Conservation (phyloP, 805 yeast species). For the Priceomyces castillae region DNA sequence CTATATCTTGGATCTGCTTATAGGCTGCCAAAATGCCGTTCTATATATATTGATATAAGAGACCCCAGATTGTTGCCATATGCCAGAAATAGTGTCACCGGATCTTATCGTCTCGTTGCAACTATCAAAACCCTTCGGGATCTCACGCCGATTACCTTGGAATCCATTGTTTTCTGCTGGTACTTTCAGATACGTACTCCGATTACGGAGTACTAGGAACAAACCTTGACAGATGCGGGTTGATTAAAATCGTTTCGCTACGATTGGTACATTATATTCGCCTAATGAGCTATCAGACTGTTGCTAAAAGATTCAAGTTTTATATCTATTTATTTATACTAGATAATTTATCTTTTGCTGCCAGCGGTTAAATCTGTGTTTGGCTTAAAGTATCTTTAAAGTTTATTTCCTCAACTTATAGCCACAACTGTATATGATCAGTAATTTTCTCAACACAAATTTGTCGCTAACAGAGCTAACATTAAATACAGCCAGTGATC, state of each 20-base stretch:
- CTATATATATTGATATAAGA: too few species aligned
- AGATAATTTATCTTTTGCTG: neutral
- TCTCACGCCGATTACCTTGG: too few species aligned
- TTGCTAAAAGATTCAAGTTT: too few species aligned
- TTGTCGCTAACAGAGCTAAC: conserved; percentile 2
- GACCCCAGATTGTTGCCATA: too few species aligned
- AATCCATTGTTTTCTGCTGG: too few species aligned
- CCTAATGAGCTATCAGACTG: too few species aligned
- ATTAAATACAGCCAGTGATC: neutral
- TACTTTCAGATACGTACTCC: neutral
- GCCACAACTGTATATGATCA: neutral
- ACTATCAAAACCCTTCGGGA: too few species aligned
- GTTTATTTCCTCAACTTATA: neutral
- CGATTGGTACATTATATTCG: neutral
- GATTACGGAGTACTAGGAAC: neutral
- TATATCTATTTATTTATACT: too few species aligned
- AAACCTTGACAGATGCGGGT: neutral
- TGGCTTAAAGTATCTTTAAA: neutral
- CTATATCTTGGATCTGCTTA: too few species aligned
- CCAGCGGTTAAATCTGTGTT: neutral
- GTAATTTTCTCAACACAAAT: conserved; percentile 2
- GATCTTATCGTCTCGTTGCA: too few species aligned
- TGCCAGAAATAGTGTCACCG: too few species aligned
- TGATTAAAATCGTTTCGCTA: neutral
- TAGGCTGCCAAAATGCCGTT: too few species aligned